Percentiles rank a stretch among this genome's conserved stretches.
Conservation (phyloP, 2,329 filamentous ascomycete genomes). For the Teratosphaeriaceae sp. region DNA sequence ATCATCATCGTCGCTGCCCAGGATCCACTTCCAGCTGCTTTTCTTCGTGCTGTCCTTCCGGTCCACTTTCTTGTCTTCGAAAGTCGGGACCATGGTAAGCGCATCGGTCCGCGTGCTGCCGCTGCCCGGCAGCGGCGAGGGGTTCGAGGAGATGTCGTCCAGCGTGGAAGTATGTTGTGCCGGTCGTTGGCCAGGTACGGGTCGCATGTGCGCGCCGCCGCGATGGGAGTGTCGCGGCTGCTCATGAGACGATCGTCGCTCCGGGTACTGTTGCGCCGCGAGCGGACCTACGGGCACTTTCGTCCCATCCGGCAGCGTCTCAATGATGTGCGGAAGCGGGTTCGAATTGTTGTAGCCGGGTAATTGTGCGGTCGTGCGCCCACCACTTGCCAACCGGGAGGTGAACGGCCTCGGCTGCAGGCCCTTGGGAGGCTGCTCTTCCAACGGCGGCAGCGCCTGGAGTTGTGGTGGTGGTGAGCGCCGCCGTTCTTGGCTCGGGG, state of each 20-base stretch:
- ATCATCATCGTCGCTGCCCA: conserved; percentile 62
- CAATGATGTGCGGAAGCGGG: conserved; percentile 54
- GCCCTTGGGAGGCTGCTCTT: conserved; percentile 10
- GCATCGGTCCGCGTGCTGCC: conserved; percentile 63
- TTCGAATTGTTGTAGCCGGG: conserved; percentile 39
- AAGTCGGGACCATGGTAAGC: conserved; percentile 72
- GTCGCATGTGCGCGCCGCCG: conserved; percentile 28
- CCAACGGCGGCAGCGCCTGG: too few species aligned
- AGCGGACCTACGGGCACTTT: conserved; percentile 22
- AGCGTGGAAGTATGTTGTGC: conserved; percentile 39
- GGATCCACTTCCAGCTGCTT: conserved; percentile 80
- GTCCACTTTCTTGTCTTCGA: conserved; percentile 64
- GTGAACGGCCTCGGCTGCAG: conserved; percentile 45
- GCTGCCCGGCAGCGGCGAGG: conserved; percentile 64
- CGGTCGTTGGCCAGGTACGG: conserved; percentile 27
- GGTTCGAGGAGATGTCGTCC: conserved; percentile 58
- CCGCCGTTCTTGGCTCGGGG: too few species aligned
- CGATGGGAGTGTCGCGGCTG: conserved; percentile 25
- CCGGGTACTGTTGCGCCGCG: conserved; percentile 34
- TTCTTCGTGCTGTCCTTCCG: conserved; percentile 63
- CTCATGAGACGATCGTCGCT: conserved; percentile 43
- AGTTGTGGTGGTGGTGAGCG: conserved; percentile 22
- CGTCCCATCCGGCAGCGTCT: conserved; percentile 45
- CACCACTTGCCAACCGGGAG: conserved; percentile 47
- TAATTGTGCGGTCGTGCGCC: conserved; percentile 47